Conservation (phyloP, 2,329 filamentous ascomycete genomes). For the Hypoxylon sp. region DNA sequence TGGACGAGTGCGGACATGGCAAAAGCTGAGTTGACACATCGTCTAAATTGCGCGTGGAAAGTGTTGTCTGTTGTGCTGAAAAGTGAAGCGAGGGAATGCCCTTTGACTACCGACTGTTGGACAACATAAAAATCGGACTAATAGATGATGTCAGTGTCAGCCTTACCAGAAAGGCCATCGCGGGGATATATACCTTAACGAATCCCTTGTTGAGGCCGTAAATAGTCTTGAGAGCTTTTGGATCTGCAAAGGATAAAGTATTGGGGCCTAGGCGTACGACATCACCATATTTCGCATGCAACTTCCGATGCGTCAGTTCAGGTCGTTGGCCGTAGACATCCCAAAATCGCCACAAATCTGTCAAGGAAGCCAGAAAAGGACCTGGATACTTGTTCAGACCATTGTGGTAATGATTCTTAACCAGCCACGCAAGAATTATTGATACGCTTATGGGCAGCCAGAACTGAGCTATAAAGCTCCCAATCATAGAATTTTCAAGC, state of each 20-base stretch:
- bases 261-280: constrained; percentile 84
- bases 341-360: constrained; percentile 81
- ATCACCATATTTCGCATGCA: constrained; percentile 81
- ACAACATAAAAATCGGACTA: constrained; percentile 86
- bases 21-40: constrained; percentile 83
- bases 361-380: constrained; percentile 76
- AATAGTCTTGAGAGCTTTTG: constrained; percentile 80
- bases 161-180: constrained; percentile 1
- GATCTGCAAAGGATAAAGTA: constrained; percentile 79
- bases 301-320: constrained; percentile 75
- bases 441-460: constrained; percentile 60
- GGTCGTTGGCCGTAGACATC: constrained; percentile 76
- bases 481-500: constrained; percentile 52
- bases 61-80: constrained; percentile 83
- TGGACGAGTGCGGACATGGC: constrained; percentile 83
- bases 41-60: constrained; percentile 81
- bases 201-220: constrained; percentile 89
- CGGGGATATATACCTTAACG: constrained; percentile 71
- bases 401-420: constrained; percentile 66
- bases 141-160: constrained; percentile 29
- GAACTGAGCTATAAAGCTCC: constrained; percentile 57
- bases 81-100: constrained; percentile 77
- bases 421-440: constrained; percentile 59
- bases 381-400: constrained; percentile 81
- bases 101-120: constrained; percentile 80